Evolutionary conservation across 345 rosid species (phyloP), one percentile per base, ranked within the genome.

Genomic region (Rhizophora apiculata): DNA sequence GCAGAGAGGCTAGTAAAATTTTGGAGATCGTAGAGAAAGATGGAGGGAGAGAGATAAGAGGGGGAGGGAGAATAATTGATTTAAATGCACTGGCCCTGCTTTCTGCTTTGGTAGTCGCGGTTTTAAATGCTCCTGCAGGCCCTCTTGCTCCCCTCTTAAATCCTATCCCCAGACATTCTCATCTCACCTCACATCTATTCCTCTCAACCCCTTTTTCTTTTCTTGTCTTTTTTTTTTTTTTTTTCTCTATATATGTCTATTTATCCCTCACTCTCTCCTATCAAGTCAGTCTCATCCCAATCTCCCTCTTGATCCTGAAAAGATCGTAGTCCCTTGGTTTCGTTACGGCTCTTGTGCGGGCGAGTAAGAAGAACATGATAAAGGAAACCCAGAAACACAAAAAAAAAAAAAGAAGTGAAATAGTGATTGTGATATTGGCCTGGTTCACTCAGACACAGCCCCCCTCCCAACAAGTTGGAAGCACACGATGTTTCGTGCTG

Each of bases 361-460:
- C 9, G 29, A 19, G 2, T 15, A 43, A 22, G 16, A 22, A 29
- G 37, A 4, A n/a, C 6, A 24, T 7, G 37, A 6, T 1, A 34
- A 31, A 4, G 34, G 6, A 31, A 31, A 31, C 24, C 24, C 24
- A 24, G 24, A 31, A 5, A 5, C 1, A 34, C 6, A 34, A 6
- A 6, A 32, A 32, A 20, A 9, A 61, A 32, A 20, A 34, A 11
- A 29, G 13, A 63, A 51, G 75, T 78, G 82, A 78, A 63, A 78
- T 39, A 72, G 87, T 81, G 67, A 74, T 82, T 85, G 77, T 81
- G 97, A 86, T 91, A 86, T 91, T 91, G 97, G 92, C 95, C 89
- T 81, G 95, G 95, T 86, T 91, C 97, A 89, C 82, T 91, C 97
- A 91, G 95, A 88, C 77, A 34, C 60, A 19, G 9, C 6, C 37